Evolutionary conservation across 2,329 filamentous ascomycete species (phyloP), one percentile per base, ranked within the genome.

Genomic region (Ilyonectria robusta): DNA sequence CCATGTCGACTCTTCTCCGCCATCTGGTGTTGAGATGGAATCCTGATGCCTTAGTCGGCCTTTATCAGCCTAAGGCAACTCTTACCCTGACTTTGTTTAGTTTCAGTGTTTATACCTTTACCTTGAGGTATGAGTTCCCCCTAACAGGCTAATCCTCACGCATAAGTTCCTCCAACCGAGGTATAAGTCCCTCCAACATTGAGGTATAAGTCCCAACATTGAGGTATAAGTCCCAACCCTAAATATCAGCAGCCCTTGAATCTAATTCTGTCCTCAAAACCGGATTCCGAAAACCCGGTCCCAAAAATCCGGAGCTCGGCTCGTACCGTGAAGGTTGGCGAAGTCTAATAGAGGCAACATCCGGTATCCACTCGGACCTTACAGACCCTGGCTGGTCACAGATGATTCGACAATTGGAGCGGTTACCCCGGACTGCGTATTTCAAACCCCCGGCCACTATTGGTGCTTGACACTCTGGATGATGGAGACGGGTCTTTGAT

Each of bases 241-340:
- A 26, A 26, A 6, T 26, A 26, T 6, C 26, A 26, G 26, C 26
- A 26, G 6, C 26, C 40, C 15, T 42, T n/a, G 5, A 42, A 17
- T 3, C 15, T n/a, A 17, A 42, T 42, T 8, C 40, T 42, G 6
- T 8, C 4, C 15, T 3, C 17, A 17, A 42, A n/a, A 7, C 17
- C 15, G 5, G 15, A n/a, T 17, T 8, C n/a, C 40, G 37, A 8
- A 42, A 42, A n/a, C 40, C 40, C 17, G 15, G 40, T n/a, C 40
- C 11, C 13, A 40, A 15, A 40, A 40, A 10, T 17, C 51, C 58
- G 35, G 70, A 42, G 64, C 68, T 67, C 31, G 64, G 67, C 3
- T 67, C 56, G 17, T 19, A 53, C 29, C 50, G 29, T 19, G 29
- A 23, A 6, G 50, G 50, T 19, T 53, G 9, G 6, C 11, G 31